Evolutionary conservation across 2,329 filamentous ascomycete genomes (phyloP).

Genomic region (Moelleriella libera): DNA sequence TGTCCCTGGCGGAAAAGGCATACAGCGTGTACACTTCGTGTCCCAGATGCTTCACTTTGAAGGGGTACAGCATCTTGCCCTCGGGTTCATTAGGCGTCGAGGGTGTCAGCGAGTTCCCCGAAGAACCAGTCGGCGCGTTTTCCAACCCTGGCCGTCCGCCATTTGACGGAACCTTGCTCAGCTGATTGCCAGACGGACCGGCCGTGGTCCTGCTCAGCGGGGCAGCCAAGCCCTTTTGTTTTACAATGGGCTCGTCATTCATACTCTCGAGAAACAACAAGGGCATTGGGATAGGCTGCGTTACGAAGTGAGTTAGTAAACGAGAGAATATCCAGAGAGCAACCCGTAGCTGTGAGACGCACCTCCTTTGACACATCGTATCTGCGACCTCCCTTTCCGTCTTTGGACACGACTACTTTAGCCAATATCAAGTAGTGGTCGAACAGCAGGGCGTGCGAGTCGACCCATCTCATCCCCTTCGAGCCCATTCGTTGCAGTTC

Average conservation of each 20-base stretch:
- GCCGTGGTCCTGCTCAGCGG: conserved; percentile 45
- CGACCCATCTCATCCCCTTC: conserved; percentile 83
- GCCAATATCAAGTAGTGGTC: conserved; percentile 93
- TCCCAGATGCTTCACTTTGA: conserved; percentile 89
- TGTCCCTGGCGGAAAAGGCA: conserved; percentile 58
- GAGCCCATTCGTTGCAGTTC: conserved; percentile 81
- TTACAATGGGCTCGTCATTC: conserved; percentile 81
- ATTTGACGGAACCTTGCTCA: conserved; percentile 40
- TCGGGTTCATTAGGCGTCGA: conserved; percentile 51
- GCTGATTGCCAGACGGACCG: conserved; percentile 41
- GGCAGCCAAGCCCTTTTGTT: conserved; percentile 60
- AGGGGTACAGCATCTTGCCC: conserved; percentile 79
- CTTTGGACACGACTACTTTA: conserved; percentile 61
- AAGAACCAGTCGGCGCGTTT: conserved; percentile 55
- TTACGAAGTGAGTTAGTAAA: neutral
- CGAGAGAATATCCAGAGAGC: no score
- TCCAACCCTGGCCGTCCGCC: conserved; percentile 45
- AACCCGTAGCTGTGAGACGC: conserved; percentile 12
- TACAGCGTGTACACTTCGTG: conserved; percentile 89
- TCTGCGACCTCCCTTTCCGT: conserved; percentile 58
- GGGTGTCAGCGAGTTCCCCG: conserved; percentile 38
- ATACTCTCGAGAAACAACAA: conserved; percentile 83
- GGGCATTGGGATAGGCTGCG: conserved; percentile 83
- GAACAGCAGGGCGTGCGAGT: conserved; percentile 85
- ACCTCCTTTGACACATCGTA: conserved; percentile 91